Evolutionary conservation across 352 stramenopile species (phyloP).

Genomic region (Pythium insidiosum): DNA sequence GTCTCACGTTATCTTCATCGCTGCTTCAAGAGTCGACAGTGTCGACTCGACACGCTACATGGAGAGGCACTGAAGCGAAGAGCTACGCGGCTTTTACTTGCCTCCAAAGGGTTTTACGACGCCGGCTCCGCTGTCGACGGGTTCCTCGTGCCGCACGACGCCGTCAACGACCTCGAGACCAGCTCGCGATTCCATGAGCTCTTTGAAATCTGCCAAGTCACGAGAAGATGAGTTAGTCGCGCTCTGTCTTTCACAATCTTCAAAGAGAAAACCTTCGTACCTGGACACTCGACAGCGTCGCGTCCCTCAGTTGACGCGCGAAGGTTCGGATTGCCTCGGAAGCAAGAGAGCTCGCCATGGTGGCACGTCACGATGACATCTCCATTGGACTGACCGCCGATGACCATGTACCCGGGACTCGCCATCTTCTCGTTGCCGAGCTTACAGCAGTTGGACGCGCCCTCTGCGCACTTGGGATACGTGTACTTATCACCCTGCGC

Average conservation of each 20-base stretch:
- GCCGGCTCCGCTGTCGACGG: not conserved
- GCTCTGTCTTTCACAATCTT: not conserved
- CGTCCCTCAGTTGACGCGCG: conserved; percentile 26
- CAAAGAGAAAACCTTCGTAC: too few relatives aligned
- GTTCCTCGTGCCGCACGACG: conserved; percentile 4
- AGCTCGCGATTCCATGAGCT: conserved; percentile 45
- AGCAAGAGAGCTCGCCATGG: conserved; percentile 40
- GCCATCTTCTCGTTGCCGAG: conserved; percentile 47
- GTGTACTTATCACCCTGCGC: conserved; percentile 19
- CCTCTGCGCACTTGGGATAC: conserved; percentile 42
- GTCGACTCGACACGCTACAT: too few relatives aligned
- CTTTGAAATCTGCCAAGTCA: conserved; percentile 37
- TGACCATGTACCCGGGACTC: conserved; percentile 54
- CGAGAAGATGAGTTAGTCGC: not conserved
- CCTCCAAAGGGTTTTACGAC: too few relatives aligned
- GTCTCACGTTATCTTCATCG: too few relatives aligned
- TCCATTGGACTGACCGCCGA: conserved; percentile 25
- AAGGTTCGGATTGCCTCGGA: conserved; percentile 46
- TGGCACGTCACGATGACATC: conserved; percentile 62
- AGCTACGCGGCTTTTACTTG: too few relatives aligned
- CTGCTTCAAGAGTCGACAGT: too few relatives aligned
- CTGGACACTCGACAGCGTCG: conserved; percentile 35
- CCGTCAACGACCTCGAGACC: conserved; percentile 15
- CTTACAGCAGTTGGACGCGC: conserved; percentile 35
- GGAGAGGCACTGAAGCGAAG: too few relatives aligned